Base-by-base conservation (phyloP, 768 basidiomycete genomes). In the Rhizopogon vinicolor region DNA sequence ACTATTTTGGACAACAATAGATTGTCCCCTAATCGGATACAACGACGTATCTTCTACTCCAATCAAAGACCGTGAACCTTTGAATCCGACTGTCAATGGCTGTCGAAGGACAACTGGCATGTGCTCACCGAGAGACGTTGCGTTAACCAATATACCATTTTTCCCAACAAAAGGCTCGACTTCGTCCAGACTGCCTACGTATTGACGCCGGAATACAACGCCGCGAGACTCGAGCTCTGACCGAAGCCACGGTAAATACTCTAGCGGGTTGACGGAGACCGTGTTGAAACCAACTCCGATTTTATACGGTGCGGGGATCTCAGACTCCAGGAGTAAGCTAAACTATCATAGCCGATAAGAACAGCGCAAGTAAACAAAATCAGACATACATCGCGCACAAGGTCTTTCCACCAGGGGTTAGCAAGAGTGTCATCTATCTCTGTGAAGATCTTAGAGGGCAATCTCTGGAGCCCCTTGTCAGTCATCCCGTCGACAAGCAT, bases 1-100 rank as follows among this genome's bases (percentile, higher is more conserved):
- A 0, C 88, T 85, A 4, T 88, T 87, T 40, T 81, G 69, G 18
- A 95, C 75, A n/a, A 93, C 68, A 12, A 93, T 84, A 0, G 89
- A 87, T 72, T 96, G 93, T 5, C 93, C 93, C 42, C 92, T 77
- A 58, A 93, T 80, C 0, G 92, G 91, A 64, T 82, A 83, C 25
- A 92, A 72, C 19, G 72, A 73, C 55, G 76, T 75, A 68, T 97
- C 93, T 63, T 93, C 86, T 2, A 95, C 83, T 4, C 93, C 93
- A 12, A 89, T 81, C 44, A 96, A 75, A 37, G 82, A 83, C 49
- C 82, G 76, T 13, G 92, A 83, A 5, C 87, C 88, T 79, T 50
- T 29, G 9, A 40, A 39, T 29, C 18, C 19, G 8, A 41, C 13
- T 14, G 18, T 39, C 16, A 51, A 55, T 16, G 59, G 22, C 14